These are phyloP conservation scores for Rosa chinensis DNA, from an alignment of 306 rosid genomes.

Conservation along the genomic window DNA sequence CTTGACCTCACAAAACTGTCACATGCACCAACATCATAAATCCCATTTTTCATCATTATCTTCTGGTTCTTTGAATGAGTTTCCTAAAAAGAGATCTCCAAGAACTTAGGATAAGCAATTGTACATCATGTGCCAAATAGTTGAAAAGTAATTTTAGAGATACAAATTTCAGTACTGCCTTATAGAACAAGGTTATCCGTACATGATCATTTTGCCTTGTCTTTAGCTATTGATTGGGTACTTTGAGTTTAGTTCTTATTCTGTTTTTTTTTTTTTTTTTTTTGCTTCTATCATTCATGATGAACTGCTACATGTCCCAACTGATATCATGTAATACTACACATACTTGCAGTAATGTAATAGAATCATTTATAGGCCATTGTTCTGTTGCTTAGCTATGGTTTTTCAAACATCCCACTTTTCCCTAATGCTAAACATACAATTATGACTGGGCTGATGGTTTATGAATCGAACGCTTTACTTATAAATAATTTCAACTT, in stretches of 20 bases:
- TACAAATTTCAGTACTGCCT: conserved; percentile 23
- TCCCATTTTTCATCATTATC: conserved; percentile 17
- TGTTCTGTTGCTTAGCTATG: too few species aligned
- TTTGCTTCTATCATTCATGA: not conserved
- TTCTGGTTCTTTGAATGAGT: not conserved
- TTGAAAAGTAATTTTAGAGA: conserved; percentile 19
- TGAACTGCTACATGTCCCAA: conserved; percentile 23
- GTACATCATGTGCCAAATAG: conserved; percentile 24
- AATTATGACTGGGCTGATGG: too few species aligned
- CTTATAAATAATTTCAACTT: too few species aligned
- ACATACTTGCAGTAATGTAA: too few species aligned
- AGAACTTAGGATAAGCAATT: conserved; percentile 33
- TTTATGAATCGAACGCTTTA: too few species aligned
- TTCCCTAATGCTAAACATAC: too few species aligned
- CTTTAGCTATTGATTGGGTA: conserved; percentile 34
- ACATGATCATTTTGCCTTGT: conserved; percentile 40
- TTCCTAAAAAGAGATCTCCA: conserved; percentile 20
- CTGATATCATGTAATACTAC: conserved; percentile 10
- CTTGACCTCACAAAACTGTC: not conserved
- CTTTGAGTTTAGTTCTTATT: conserved; percentile 16
- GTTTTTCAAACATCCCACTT: too few species aligned
- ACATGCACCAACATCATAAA: conserved; percentile 37
- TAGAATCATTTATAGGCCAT: too few species aligned
- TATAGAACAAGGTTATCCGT: not conserved
- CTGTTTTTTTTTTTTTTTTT: not conserved